phyloP scores from a whole-genome alignment of 164 flowering plant species.

The Chimonanthus praecox region DNA sequence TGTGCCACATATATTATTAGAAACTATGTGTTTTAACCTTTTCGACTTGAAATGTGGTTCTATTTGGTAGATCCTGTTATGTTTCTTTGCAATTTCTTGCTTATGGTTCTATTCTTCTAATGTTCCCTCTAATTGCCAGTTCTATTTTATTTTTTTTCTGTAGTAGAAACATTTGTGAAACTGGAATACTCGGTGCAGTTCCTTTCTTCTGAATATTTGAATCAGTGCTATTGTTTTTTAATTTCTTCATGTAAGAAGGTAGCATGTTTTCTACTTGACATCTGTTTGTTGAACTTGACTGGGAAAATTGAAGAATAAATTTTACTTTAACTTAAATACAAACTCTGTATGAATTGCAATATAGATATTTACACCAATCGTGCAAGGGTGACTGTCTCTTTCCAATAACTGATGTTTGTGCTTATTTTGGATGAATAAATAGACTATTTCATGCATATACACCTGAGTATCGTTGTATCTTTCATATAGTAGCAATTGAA shows the following conservation, averaged over 20 bases:
- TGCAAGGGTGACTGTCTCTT: neutral
- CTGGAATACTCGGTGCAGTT: constrained; percentile 31
- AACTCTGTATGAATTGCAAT: neutral
- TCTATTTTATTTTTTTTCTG: constrained; percentile 20
- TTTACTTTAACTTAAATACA: neutral
- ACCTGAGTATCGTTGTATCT: neutral
- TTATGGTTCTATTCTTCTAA: constrained; percentile 30
- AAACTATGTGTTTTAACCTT: constrained; percentile 4
- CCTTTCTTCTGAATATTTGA: constrained; percentile 22
- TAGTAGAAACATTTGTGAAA: constrained; percentile 32
- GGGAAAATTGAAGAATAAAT: constrained; percentile 1
- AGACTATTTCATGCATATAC: neutral
- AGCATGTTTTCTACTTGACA: constrained; percentile 14
- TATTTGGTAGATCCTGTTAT: constrained; percentile 8
- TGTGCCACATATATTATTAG: constrained; percentile 32
- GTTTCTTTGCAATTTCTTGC: constrained; percentile 18
- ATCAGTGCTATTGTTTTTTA: constrained; percentile 20
- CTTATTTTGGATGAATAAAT: neutral
- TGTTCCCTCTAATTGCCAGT: constrained; percentile 32
- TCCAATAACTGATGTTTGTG: neutral
- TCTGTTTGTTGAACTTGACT: constrained; percentile 15
- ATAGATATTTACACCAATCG: no score
- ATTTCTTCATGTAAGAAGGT: constrained; percentile 9
- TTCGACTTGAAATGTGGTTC: constrained; percentile 9
- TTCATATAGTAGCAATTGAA: neutral